Base-by-base conservation (phyloP, 179 eudicot species). In the Vitellaria paradoxa region DNA sequence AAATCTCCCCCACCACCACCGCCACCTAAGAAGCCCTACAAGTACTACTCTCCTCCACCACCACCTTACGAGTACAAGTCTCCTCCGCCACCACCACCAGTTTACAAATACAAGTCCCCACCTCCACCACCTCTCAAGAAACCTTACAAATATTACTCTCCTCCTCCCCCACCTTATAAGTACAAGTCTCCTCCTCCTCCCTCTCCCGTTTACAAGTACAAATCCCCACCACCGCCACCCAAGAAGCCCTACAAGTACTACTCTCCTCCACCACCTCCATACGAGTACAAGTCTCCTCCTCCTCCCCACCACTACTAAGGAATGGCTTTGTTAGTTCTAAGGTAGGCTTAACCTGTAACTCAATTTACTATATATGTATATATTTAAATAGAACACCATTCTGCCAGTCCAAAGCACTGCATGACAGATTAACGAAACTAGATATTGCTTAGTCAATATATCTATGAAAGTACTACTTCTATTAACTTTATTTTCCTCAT, bases 211-310 rank as follows among this genome's bases (percentile, higher is more conserved):
- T 13, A 65, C 69, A 65, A 65, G 12, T 65, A 65, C 17, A 65
- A 65, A 15, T 65, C 69, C 12, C 69, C 69, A 12, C 69, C 69
- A 30, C 66, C 66, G 0, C 64, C 64, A 18, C 23, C 64, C 0
- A 23, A 60, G 23, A 23, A 60, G 40, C 26, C 26, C 24, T 63
- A 63, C 66, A 23, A 23, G 20, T 63, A 63, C 40, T 8, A 23
- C 7, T 63, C 66, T 23, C 66, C 69, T n/a, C 26, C 78, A 9
- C 78, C 78, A 11, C 78, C 71, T 68, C 77, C 14, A 3, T 65
- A 65, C 18, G 0, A 65, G 3, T 65, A 65, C 47, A 13, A 3
- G 5, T 65, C 69, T 0, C 69, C 69, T 30, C 69, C 69, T 65
- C 69, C 69, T 65, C 63, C 63, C 63, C 63, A 59, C 63, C 63